Evolutionary conservation across 352 stramenopile species (phyloP).

Genomic region (Phytophthora pisi): DNA sequence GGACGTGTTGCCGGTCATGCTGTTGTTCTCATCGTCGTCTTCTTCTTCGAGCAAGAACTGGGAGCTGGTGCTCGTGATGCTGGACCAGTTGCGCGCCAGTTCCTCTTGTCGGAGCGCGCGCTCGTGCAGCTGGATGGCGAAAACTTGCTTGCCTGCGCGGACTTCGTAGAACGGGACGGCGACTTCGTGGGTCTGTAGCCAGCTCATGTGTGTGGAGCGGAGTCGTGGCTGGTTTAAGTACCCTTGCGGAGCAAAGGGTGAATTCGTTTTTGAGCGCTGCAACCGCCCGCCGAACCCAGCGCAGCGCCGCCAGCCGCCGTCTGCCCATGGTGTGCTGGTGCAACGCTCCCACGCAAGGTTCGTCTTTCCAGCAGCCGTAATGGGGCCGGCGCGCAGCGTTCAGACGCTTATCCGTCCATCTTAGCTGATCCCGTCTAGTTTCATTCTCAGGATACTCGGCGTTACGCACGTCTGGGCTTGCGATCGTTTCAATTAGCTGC

Average conservation of each 20-base stretch:
- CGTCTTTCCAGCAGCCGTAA: slow-evolving; percentile 27
- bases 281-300: not conserved
- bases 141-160: slow-evolving; percentile 50
- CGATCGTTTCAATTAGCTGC: slow-evolving; percentile 13
- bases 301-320: not conserved
- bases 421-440: slow-evolving; percentile 20
- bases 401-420: slow-evolving; percentile 1
- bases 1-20: slow-evolving; percentile 12
- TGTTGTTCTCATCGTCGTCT: slow-evolving; percentile 17
- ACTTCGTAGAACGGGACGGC: slow-evolving; percentile 51
- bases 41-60: slow-evolving; percentile 27
- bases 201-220: slow-evolving; percentile 49
- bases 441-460: slow-evolving; percentile 18
- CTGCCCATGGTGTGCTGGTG: not conserved
- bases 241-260: slow-evolving; percentile 21
- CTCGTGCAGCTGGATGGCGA: slow-evolving; percentile 49
- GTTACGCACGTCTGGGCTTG: slow-evolving; percentile 24
- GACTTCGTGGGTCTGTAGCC: slow-evolving; percentile 60
- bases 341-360: slow-evolving; percentile 17
- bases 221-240: slow-evolving; percentile 11
- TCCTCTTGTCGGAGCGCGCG: slow-evolving; percentile 35
- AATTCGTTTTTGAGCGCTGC: slow-evolving; percentile 31
- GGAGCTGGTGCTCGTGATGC: slow-evolving; percentile 35
- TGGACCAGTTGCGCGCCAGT: slow-evolving; percentile 35
- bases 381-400: slow-evolving; percentile 11